Evolutionary conservation across 2,329 filamentous ascomycete genomes (phyloP), one percentile per base, ranked within the genome.

Genomic region (Botrytis porri): DNA sequence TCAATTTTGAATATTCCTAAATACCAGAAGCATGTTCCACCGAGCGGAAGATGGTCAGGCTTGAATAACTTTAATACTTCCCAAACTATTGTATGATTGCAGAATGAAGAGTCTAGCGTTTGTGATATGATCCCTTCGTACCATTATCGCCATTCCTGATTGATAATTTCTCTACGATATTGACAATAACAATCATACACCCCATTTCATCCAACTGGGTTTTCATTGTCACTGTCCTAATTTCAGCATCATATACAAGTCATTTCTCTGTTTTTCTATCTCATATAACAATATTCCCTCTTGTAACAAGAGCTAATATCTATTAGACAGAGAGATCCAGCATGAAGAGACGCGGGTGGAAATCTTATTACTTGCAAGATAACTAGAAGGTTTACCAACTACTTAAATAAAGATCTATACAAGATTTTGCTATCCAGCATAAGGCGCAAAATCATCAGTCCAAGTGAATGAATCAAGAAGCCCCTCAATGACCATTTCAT

Each of bases 301-400:
- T 29, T 29, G 3, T 9, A 9, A 32, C 1, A 0, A 29, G 7
- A 18, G 14, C 51, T 29, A 4, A 1, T 8, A 1, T 18, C 14
- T 8, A 1, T 8, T n/a, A 9, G n/a, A 32, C 7, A 57, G 16
- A 0, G 9, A 57, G n/a, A 18, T 18, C 25, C 8, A 54, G n/a
- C 2, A 18, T 8, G 5, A 54, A 54, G 6, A 29, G 5, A 3
- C 12, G 5, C 5, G 6, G 0, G n/a, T 8, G 5, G 25, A 29
- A 16, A 9, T 18, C 14, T 3, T 18, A n/a, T 29, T 29, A 6
- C n/a, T 57, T 29, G 25, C 51, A 57, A 57, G 3, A 57, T 18
- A 29, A 2, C 7, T 2, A 57, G 5, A 29, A 29, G 14, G 0
- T 54, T 29, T 8, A n/a, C 12, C 22, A 51, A n/a, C n/a, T 54